phyloP scores from a whole-genome alignment of 768 basidiomycete genomes.

The Suillus weaverae region DNA sequence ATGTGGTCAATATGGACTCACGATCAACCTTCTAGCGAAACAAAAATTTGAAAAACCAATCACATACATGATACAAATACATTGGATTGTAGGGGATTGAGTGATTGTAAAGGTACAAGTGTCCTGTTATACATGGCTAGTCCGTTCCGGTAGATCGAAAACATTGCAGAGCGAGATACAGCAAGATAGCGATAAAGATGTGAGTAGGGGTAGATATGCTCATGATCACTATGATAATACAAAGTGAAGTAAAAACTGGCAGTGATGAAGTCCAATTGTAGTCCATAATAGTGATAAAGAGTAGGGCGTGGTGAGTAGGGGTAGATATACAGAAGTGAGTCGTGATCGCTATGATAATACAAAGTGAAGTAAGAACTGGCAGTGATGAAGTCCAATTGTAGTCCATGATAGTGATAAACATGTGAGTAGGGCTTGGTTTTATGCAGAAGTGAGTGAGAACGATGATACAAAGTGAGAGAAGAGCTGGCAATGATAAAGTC shows the following conservation, averaged over 20 bases:
- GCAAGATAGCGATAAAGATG: conserved; percentile 2
- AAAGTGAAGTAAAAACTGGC: neutral
- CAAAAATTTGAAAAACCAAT: too few relatives aligned
- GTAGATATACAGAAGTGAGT: neutral
- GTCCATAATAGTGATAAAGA: neutral
- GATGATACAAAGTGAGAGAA: neutral
- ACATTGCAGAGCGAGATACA: neutral
- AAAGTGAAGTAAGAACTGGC: neutral
- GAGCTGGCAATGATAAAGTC: neutral
- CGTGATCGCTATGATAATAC: neutral
- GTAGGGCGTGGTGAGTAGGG: neutral
- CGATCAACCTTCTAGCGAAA: neutral
- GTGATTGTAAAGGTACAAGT: neutral
- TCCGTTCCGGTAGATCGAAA: neutral
- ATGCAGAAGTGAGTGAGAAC: neutral
- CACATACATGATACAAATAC: neutral
- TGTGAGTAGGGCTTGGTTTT: neutral
- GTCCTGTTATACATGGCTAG: neutral
- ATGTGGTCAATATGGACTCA: neutral
- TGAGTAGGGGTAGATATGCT: neutral
- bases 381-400: neutral
- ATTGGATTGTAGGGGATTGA: neutral
- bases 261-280: neutral
- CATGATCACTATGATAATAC: neutral
- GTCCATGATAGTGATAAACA: neutral